Conservation (phyloP, 2,329 filamentous ascomycete species). For the Aspergillus sp. region DNA sequence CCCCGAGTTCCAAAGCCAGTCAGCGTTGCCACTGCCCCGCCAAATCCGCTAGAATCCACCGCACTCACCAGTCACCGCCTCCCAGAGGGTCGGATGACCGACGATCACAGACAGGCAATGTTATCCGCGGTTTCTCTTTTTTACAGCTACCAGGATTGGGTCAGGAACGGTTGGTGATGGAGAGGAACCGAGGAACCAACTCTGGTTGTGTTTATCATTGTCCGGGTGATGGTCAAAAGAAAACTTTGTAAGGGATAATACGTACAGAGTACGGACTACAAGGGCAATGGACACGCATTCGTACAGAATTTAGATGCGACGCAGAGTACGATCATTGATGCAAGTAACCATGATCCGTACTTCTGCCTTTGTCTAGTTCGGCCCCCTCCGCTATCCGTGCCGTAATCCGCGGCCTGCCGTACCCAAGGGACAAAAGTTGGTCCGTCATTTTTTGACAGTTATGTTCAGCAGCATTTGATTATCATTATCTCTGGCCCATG, state of each 20-base stretch:
- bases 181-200: too few species aligned
- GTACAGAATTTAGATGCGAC: neutral
- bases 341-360: too few species aligned
- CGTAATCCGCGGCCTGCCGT: neutral
- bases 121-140: too few species aligned
- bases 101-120: too few species aligned
- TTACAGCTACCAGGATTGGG: too few species aligned
- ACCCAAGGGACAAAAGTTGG: neutral
- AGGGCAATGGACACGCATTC: neutral
- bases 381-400: neutral
- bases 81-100: constrained; percentile 8
- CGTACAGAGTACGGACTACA: neutral
- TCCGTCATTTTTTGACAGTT: neutral
- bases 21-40: constrained; percentile 7
- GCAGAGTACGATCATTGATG: neutral
- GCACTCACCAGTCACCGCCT: constrained; percentile 6
- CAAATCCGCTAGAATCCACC: constrained; percentile 5
- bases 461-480: neutral
- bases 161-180: too few species aligned
- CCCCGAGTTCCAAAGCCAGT: constrained; percentile 12
- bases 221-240: too few species aligned
- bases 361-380: too few species aligned
- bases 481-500: neutral
- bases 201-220: too few species aligned
- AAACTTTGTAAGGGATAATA: too few species aligned